These are phyloP conservation scores for Tolypocladium tundrense DNA, from an alignment of 2,329 filamentous ascomycete species.

Conservation along the genomic window DNA sequence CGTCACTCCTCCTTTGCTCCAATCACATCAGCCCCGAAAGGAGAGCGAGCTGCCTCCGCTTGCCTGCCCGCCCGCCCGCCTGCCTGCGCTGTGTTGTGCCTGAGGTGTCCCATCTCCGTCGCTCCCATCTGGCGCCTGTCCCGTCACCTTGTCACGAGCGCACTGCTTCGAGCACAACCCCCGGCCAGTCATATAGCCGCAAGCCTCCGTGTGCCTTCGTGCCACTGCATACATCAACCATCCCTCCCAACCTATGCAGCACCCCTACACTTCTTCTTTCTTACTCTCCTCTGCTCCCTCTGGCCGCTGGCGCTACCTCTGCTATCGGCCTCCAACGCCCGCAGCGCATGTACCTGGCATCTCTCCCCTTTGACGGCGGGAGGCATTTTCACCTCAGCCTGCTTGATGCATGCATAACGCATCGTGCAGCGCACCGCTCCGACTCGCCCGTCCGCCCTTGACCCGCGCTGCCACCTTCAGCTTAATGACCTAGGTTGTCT, in stretches of 20 bases:
- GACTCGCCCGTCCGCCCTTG: slow-evolving; percentile 1
- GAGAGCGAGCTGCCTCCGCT: slow-evolving; percentile 1
- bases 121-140: neutral
- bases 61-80: neutral
- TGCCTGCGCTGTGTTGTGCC: neutral
- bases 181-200: neutral
- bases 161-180: neutral
- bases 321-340: neutral
- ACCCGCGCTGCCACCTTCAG: slow-evolving; percentile 1
- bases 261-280: neutral
- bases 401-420: slow-evolving; percentile 4
- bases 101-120: neutral
- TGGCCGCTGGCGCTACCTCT: neutral
- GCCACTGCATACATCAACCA: slow-evolving; percentile 1
- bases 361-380: neutral
- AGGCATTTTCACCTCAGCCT: slow-evolving; percentile 4
- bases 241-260: neutral
- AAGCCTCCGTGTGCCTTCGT: slow-evolving; percentile 1
- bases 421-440: slow-evolving; percentile 2
- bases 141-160: slow-evolving; percentile 3
- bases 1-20: neutral
- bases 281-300: neutral
- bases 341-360: slow-evolving; percentile 1
- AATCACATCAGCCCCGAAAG: neutral
- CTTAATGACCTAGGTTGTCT: neutral